These are phyloP conservation scores for Saksenaea oblongispora DNA, from an alignment of 371 early-diverging fungal species.

Conservation along the genomic window DNA sequence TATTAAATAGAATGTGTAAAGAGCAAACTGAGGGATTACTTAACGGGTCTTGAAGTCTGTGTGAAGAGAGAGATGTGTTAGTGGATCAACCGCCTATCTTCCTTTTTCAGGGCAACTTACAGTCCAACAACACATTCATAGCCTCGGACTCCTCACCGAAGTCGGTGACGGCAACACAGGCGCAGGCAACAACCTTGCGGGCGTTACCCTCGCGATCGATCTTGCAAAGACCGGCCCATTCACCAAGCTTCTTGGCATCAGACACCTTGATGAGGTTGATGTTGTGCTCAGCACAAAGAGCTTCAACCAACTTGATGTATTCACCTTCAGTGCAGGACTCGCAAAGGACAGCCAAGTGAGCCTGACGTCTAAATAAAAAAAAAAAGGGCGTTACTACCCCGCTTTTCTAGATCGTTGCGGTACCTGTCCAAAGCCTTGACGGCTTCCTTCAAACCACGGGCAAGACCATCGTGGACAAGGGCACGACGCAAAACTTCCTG, in stretches of 20 bases:
- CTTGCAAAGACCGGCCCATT: slow-evolving; percentile 99
- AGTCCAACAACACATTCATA: slow-evolving; percentile 91
- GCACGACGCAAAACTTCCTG: slow-evolving; percentile 95
- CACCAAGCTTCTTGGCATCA: slow-evolving; percentile 97
- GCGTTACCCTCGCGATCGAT: slow-evolving; percentile 97
- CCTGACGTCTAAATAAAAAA: slow-evolving; percentile 53
- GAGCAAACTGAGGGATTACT: too few species aligned
- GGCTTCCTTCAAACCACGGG: slow-evolving; percentile 95
- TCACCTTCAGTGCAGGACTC: slow-evolving; percentile 94
- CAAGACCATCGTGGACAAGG: slow-evolving; percentile 91
- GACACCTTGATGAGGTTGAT: slow-evolving; percentile 96
- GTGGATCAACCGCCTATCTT: not conserved
- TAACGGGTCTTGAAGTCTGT: slow-evolving; percentile 74
- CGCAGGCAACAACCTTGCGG: slow-evolving; percentile 95
- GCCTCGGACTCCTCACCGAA: slow-evolving; percentile 97
- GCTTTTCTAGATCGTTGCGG: not conserved
- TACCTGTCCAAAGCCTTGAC: slow-evolving; percentile 96
- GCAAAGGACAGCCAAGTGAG: slow-evolving; percentile 92
- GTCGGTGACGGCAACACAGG: slow-evolving; percentile 93
- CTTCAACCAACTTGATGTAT: slow-evolving; percentile 93
- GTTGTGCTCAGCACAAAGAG: slow-evolving; percentile 96
- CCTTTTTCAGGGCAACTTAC: slow-evolving; percentile 20
- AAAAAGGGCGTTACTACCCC: not conserved
- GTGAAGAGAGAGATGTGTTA: not conserved
- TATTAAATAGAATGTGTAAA: not conserved